Conservation (phyloP, 495 filamentous ascomycete species). For the Baudoinia panamericana region DNA sequence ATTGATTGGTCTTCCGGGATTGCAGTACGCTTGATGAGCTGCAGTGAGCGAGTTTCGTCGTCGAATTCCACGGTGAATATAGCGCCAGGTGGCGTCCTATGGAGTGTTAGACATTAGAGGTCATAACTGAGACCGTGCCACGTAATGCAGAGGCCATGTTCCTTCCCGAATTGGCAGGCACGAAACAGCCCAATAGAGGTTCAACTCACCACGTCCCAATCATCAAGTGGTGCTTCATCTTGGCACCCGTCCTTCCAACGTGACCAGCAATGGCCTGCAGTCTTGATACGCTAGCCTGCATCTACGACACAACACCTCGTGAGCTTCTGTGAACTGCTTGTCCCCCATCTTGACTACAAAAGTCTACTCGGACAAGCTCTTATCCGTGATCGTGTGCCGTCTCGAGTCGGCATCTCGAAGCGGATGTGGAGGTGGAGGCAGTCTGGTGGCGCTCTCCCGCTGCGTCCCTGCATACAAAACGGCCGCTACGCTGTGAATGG, state of each 20-base stretch:
- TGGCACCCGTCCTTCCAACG: background rate
- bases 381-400: background rate
- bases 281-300: constrained; percentile 5
- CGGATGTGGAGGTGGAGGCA: background rate
- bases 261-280: constrained; percentile 9
- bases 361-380: background rate
- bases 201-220: constrained; percentile 22
- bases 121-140: too few relatives aligned
- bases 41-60: constrained; percentile 56
- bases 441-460: background rate
- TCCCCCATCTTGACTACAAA: too few relatives aligned
- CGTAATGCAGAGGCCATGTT: too few relatives aligned
- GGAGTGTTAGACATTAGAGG: too few relatives aligned
- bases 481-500: too few relatives aligned
- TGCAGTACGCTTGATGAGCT: constrained; percentile 61
- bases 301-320: background rate
- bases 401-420: background rate
- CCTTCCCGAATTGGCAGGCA: background rate
- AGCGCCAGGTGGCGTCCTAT: constrained; percentile 65
- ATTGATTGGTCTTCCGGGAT: constrained; percentile 73
- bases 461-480: too few relatives aligned
- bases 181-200: background rate
- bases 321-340: too few relatives aligned
- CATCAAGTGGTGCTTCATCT: constrained; percentile 24
- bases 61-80: constrained; percentile 78